phyloP scores from a whole-genome alignment of 2,329 filamentous ascomycete genomes.

The Teratosphaeria nubilosa region DNA sequence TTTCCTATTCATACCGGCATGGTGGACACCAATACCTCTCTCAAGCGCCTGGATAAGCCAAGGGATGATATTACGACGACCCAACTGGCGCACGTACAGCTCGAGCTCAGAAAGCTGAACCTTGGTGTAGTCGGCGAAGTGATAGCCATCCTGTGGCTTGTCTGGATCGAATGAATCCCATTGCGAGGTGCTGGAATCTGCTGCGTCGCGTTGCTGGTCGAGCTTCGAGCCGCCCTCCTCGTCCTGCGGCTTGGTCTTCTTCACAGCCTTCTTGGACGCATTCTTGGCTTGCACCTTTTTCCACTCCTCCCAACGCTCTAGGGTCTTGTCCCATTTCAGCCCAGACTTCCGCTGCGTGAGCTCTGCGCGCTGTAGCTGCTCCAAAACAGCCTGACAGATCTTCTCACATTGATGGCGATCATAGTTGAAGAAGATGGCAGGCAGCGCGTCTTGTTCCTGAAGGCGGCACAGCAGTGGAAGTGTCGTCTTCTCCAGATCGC shows the following conservation, averaged over 20 bases:
- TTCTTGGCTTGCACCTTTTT: conserved; percentile 38
- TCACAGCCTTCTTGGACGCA: conserved; percentile 27
- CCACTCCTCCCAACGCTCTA: conserved; percentile 50
- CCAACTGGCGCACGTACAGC: conserved; percentile 42
- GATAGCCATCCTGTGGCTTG: conserved; percentile 52
- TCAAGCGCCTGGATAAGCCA: conserved; percentile 51
- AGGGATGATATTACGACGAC: conserved; percentile 39
- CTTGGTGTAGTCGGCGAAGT: conserved; percentile 55
- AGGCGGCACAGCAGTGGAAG: conserved; percentile 51
- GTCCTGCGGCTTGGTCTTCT: conserved; percentile 26
- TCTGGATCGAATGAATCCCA: conserved; percentile 60
- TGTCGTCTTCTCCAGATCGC: conserved; percentile 35
- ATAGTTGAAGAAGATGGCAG: conserved; percentile 69
- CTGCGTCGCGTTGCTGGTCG: conserved; percentile 48
- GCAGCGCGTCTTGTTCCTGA: conserved; percentile 54
- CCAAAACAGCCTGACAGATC: conserved; percentile 43
- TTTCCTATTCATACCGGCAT: conserved; percentile 67
- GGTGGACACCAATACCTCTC: conserved; percentile 66
- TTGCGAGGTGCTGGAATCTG: conserved; percentile 43
- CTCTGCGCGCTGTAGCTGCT: conserved; percentile 47
- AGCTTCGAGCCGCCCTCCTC: conserved; percentile 44
- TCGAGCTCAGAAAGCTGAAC: conserved; percentile 50
- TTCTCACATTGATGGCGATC: conserved; percentile 56
- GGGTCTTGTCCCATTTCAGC: conserved; percentile 49
- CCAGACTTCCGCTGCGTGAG: conserved; percentile 46